phyloP scores from a whole-genome alignment of 257 asterid genomes.

The Rhazya stricta region DNA sequence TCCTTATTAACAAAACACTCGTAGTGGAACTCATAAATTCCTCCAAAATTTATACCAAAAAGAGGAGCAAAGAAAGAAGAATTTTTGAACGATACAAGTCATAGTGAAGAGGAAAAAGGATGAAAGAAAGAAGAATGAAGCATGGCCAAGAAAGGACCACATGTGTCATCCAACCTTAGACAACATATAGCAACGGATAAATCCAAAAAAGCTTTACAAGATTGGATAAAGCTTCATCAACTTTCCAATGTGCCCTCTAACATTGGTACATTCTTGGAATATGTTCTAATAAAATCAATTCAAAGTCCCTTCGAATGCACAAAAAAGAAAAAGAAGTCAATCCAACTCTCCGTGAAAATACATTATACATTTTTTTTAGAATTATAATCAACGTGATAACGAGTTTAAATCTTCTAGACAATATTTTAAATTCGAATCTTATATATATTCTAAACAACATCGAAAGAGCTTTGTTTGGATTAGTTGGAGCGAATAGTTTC shows the following conservation, averaged over 20 bases:
- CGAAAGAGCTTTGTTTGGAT: too few species aligned
- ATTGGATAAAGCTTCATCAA: slow-evolving; percentile 8
- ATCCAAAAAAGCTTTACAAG: slow-evolving; percentile 15
- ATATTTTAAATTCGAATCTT: too few species aligned
- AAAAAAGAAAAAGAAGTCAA: not conserved
- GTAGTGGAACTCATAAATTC: not conserved
- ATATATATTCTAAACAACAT: too few species aligned
- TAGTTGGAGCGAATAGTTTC: too few species aligned
- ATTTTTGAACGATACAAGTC: not conserved
- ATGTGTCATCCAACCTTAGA: slow-evolving; percentile 6
- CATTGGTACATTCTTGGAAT: slow-evolving; percentile 17
- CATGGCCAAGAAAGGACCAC: slow-evolving; percentile 16
- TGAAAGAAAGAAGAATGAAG: not conserved
- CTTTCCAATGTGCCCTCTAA: slow-evolving; percentile 12
- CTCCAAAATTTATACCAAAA: not conserved
- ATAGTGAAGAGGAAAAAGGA: not conserved
- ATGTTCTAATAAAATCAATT: not conserved
- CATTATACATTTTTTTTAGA: too few species aligned
- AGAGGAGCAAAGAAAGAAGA: not conserved
- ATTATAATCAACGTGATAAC: too few species aligned
- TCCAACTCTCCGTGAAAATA: too few species aligned
- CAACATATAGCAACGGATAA: slow-evolving; percentile 19
- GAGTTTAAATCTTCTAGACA: too few species aligned
- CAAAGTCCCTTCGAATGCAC: not conserved
- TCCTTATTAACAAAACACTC: not conserved